phyloP scores from a whole-genome alignment of 257 asterid species.

The Ehretia macrophylla region DNA sequence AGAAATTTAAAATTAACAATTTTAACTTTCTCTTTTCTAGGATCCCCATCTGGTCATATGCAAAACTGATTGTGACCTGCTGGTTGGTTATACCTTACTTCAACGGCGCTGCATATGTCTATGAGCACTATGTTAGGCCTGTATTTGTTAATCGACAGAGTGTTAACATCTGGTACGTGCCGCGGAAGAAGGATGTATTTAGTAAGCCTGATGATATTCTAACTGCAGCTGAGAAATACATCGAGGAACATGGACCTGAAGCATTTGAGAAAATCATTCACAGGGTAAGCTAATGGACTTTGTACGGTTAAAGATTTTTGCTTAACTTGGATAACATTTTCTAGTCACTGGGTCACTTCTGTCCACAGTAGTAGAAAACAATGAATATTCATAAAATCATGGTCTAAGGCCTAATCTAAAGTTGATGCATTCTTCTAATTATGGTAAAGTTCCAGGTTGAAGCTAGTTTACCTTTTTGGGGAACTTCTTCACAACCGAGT shows the following conservation, averaged over 20 bases:
- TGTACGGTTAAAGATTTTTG: too few species aligned
- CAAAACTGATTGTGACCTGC: slow-evolving; percentile 77
- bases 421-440: neutral
- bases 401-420: too few species aligned
- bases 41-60: slow-evolving; percentile 92
- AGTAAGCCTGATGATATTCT: slow-evolving; percentile 74
- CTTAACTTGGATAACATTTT: too few species aligned
- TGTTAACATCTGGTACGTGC: slow-evolving; percentile 74
- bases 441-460: neutral
- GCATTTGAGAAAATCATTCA: slow-evolving; percentile 70
- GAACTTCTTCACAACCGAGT: too few species aligned
- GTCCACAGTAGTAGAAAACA: too few species aligned
- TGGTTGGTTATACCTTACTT: slow-evolving; percentile 98
- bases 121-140: slow-evolving; percentile 83
- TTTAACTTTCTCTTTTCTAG: slow-evolving; percentile 27
- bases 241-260: slow-evolving; percentile 59
- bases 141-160: slow-evolving; percentile 58
- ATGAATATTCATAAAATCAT: too few species aligned
- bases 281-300: slow-evolving; percentile 44
- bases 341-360: too few species aligned
- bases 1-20: too few species aligned
- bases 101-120: slow-evolving; percentile 91
- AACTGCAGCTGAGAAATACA: slow-evolving; percentile 77
- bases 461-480: too few species aligned
- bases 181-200: slow-evolving; percentile 55